phyloP scores from a whole-genome alignment of 345 rosid species.

The Alliaria petiolata region DNA sequence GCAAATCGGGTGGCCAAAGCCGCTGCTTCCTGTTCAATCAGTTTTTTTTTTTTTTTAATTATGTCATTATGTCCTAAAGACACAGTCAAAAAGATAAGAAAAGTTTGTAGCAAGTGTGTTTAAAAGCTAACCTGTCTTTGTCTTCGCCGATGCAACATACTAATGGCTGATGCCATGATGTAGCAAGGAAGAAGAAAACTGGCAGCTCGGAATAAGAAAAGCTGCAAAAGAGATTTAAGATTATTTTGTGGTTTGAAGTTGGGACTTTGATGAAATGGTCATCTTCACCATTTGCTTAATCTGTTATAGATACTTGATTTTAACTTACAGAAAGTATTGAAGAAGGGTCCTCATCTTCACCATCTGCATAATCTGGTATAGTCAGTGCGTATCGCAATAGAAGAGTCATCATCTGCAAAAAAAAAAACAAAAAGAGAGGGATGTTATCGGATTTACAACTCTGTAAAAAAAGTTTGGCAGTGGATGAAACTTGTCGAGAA shows the following conservation, averaged over 20 bases:
- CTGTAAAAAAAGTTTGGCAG: not conserved
- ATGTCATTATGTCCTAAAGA: not conserved
- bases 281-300: not conserved
- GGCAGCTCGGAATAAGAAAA: conserved; percentile 76
- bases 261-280: not conserved
- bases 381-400: conserved; percentile 74
- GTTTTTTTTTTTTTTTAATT: not conserved
- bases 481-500: not conserved
- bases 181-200: conserved; percentile 92
- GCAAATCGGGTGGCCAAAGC: conserved; percentile 85
- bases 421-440: not conserved
- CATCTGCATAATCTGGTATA: conserved; percentile 60
- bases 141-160: conserved; percentile 81
- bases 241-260: not conserved
- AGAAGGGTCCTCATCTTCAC: conserved; percentile 62
- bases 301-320: not conserved
- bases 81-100: not conserved
- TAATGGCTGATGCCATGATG: conserved; percentile 98
- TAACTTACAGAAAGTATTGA: conserved; percentile 72
- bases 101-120: not conserved
- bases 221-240: conserved; percentile 42
- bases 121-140: conserved; percentile 66
- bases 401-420: conserved; percentile 80
- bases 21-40: conserved; percentile 66
- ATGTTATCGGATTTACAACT: not conserved